Base-by-base conservation (phyloP, 2,329 filamentous ascomycete species). In the Xylariales sp. region DNA sequence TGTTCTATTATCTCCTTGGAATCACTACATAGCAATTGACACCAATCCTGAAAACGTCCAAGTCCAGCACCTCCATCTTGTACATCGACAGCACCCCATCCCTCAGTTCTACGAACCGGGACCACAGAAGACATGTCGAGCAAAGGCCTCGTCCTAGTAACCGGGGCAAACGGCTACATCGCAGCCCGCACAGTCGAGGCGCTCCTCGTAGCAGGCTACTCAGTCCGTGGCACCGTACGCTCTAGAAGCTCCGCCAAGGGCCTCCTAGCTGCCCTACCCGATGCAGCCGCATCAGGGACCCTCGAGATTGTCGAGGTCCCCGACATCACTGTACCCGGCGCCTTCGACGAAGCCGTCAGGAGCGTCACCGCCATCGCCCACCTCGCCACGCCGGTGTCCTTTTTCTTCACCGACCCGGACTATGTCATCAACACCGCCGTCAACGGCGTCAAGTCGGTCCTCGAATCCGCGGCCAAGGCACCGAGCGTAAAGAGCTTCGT, bases 91-190 rank as follows among this genome's bases (percentile, higher is more conserved):
- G n/a, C n/a, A n/a, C n/a, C n/a, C n/a, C n/a, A n/a, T n/a, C n/a
- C n/a, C n/a, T n/a, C n/a, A n/a, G n/a, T n/a, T n/a, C n/a, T n/a
- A n/a, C n/a, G n/a, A n/a, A n/a, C n/a, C n/a, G n/a, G n/a, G n/a
- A n/a, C n/a, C n/a, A n/a, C 24, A 27, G 8, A 27, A 8, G 24
- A 8, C 15, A 39, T 39, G 37, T 39, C 27, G 10, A 31, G 37
- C 37, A 39, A 31, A 42, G 40, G 40, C 11, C 10, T 65, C 56
- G 38, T 60, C 28, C 52, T 59, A 12, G 46, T 64, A n/a, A 59
- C 59, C 4, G 61, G 61, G 21, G 52, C 61, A 40, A 62, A 61
- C 39, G 61, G 60, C 45, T 63, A 55, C 48, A 61, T 64, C 34
- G 61, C 49, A 14, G 49, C 50, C 2, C 51, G 53, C 18, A 54